A percentile compares a stretch with the other conserved stretches of the same genome.
Evolutionary conservation across 345 rosid species (phyloP).

Genomic region (Kandelia obovata): DNA sequence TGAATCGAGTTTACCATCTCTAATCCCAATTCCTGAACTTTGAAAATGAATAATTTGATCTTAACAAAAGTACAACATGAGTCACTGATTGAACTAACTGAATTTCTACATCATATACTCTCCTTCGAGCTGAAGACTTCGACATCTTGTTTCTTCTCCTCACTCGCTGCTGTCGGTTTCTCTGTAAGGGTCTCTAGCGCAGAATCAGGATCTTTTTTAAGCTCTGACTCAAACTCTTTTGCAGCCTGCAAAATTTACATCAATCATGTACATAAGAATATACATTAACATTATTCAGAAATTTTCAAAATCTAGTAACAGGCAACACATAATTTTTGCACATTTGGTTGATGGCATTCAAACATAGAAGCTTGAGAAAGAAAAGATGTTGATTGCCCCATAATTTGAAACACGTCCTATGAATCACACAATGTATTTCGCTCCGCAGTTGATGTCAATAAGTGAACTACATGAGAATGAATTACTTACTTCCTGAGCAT

Average conservation of each 20-base stretch:
- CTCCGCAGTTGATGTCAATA: not conserved
- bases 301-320: conserved; percentile 1
- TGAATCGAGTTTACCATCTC: not conserved
- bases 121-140: conserved; percentile 65
- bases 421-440: not conserved
- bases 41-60: conserved; percentile 17
- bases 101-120: conserved; percentile 45
- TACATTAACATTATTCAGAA: not conserved
- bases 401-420: not conserved
- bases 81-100: conserved; percentile 7
- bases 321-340: not conserved
- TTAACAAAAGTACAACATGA: conserved; percentile 16
- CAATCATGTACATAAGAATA: not conserved
- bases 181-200: conserved; percentile 32
- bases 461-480: not conserved
- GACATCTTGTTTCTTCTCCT: conserved; percentile 44
- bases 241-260: conserved; percentile 66
- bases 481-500: not conserved
- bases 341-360: not conserved
- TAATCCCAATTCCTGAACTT: not conserved
- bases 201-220: conserved; percentile 74
- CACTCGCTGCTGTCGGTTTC: conserved; percentile 38
- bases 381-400: not conserved
- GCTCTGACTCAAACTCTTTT: conserved; percentile 90
- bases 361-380: not conserved